Evolutionary conservation across 2,329 filamentous ascomycete species (phyloP).

Genomic region (Pseudogymnoascus verrucosus): DNA sequence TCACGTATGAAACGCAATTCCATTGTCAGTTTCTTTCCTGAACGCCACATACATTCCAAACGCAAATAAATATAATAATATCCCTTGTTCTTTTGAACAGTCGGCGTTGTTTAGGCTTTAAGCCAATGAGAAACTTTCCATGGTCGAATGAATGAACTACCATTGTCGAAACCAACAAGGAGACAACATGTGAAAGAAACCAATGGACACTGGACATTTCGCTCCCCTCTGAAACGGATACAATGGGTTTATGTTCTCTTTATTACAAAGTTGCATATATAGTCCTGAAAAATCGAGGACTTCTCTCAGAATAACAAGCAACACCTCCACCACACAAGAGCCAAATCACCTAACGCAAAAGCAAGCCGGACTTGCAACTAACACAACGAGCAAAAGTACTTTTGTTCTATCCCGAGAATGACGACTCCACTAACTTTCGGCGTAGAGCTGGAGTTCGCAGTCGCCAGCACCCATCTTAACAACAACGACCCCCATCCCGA

Average conservation of each 20-base stretch:
- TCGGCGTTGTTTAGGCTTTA: not conserved
- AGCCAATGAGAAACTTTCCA: not conserved
- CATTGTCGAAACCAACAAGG: not conserved
- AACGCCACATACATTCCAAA: not conserved
- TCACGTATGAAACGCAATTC: not conserved
- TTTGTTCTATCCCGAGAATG: not conserved
- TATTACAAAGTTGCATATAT: not conserved
- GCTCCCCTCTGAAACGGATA: not conserved
- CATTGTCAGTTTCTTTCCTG: not conserved
- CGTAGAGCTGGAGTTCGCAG: slow-evolving; percentile 21
- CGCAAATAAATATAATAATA: not conserved
- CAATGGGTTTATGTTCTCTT: not conserved
- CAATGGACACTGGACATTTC: not conserved
- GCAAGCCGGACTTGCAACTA: not conserved
- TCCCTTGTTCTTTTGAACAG: not conserved
- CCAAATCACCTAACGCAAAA: not conserved
- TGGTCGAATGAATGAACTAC: not conserved
- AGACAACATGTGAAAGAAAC: not conserved
- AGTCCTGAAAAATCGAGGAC: not conserved
- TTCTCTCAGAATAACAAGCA: not conserved
- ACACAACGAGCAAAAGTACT: not conserved
- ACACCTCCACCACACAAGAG: not conserved
- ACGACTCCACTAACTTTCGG: slow-evolving; percentile 18
- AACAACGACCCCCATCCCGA: not conserved
- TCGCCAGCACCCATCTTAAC: not conserved